Evolutionary conservation across 2,329 filamentous ascomycete species (phyloP).

Genomic region (Fusarium chuoi): DNA sequence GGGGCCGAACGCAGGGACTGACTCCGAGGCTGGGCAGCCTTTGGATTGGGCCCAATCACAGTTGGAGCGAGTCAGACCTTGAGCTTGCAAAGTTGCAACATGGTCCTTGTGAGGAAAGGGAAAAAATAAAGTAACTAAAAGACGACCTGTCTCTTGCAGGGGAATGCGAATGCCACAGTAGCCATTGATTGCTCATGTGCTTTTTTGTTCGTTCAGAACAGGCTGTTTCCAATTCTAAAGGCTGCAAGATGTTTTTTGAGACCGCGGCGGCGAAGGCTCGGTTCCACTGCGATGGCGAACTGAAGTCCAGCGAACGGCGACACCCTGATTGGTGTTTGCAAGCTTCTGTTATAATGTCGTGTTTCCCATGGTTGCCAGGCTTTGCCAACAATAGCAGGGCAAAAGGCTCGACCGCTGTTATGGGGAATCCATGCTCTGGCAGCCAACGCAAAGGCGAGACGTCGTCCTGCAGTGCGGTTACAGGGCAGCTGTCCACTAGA

Average conservation of each 20-base stretch:
- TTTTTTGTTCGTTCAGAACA: conserved; percentile 11
- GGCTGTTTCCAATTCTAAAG: conserved; percentile 17
- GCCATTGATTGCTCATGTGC: conserved; percentile 3
- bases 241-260: conserved; percentile 25
- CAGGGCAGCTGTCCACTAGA: conserved; percentile 23
- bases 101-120: not conserved
- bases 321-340: conserved; percentile 37
- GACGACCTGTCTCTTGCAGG: conserved; percentile 38
- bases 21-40: conserved; percentile 35
- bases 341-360: conserved; percentile 12
- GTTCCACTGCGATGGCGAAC: conserved; percentile 39
- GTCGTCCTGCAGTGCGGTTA: conserved; percentile 17
- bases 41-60: conserved; percentile 39
- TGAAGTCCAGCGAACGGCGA: conserved; percentile 17
- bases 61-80: conserved; percentile 44
- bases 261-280: conserved; percentile 34
- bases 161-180: conserved; percentile 37
- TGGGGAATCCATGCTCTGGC: conserved; percentile 21
- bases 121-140: not conserved
- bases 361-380: conserved; percentile 14
- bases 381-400: conserved; percentile 17
- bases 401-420: conserved; percentile 10
- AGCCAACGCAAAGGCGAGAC: conserved; percentile 20
- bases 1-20: conserved; percentile 43
- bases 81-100: conserved; percentile 31